A percentile compares a stretch with the other conserved stretches of the same genome.
Conservation (phyloP, 208 protist genomes). For the Leptomonas pyrrhocoris region DNA sequence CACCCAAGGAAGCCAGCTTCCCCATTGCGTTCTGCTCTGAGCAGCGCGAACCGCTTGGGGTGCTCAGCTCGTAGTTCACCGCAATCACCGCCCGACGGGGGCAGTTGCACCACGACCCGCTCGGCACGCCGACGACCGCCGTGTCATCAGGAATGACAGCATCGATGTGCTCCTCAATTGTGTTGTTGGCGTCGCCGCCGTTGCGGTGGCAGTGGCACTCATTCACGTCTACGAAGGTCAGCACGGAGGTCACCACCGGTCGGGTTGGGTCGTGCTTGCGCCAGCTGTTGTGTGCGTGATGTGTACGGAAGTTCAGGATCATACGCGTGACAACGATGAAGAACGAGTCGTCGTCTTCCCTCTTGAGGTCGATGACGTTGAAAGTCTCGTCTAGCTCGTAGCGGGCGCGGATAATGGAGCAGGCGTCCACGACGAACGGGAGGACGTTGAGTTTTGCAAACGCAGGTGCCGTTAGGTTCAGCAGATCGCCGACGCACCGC, state of each 20-base stretch:
- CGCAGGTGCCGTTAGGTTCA: slow-evolving; percentile 44
- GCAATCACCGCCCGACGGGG: slow-evolving; percentile 65
- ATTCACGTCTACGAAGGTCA: slow-evolving; percentile 84
- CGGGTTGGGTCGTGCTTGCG: slow-evolving; percentile 82
- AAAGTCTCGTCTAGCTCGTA: slow-evolving; percentile 65
- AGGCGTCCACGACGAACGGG: slow-evolving; percentile 66
- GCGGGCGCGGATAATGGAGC: slow-evolving; percentile 71
- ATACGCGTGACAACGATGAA: slow-evolving; percentile 46
- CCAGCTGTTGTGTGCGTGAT: slow-evolving; percentile 82
- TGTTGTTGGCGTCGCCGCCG: slow-evolving; percentile 24
- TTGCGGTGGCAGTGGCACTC: slow-evolving; percentile 57
- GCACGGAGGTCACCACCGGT: slow-evolving; percentile 82
- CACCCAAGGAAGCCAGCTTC: slow-evolving; percentile 74
- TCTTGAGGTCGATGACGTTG: slow-evolving; percentile 61
- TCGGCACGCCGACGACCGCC: slow-evolving; percentile 41
- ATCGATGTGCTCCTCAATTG: slow-evolving; percentile 20
- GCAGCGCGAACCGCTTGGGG: slow-evolving; percentile 88
- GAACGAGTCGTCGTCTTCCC: slow-evolving; percentile 60
- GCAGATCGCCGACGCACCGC: slow-evolving; percentile 56
- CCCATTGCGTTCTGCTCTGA: slow-evolving; percentile 92
- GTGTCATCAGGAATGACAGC: slow-evolving; percentile 12
- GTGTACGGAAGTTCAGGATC: slow-evolving; percentile 50
- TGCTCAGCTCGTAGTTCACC: slow-evolving; percentile 92
- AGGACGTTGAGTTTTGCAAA: slow-evolving; percentile 54
- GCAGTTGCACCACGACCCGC: slow-evolving; percentile 79